Percentiles rank a stretch among this genome's conserved stretches.
These are phyloP conservation scores for Allium cepa DNA, from an alignment of 106 monocot genomes.

Conservation along the genomic window DNA sequence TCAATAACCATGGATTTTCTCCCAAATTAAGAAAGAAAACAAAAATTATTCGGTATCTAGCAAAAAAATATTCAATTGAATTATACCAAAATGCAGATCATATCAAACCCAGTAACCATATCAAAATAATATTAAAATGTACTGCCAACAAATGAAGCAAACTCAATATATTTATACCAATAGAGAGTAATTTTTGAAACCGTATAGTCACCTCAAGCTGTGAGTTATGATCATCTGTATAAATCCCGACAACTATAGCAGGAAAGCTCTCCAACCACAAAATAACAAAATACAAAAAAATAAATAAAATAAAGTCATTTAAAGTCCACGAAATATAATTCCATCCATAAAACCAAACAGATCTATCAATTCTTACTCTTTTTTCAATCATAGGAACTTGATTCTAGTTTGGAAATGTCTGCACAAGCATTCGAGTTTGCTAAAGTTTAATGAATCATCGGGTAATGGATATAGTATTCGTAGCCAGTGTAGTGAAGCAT, in stretches of 20 bases:
- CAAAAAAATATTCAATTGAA: too few species aligned
- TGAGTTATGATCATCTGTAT: constrained; percentile 26
- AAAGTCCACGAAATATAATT: too few species aligned
- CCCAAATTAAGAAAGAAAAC: too few species aligned
- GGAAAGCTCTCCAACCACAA: constrained; percentile 48
- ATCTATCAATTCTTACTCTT: constrained; percentile 28
- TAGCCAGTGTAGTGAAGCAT: too few species aligned
- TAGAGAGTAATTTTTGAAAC: constrained; percentile 61
- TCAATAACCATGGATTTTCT: too few species aligned
- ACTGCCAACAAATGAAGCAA: too few species aligned
- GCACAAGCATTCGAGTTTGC: constrained; percentile 34
- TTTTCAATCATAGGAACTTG: constrained; percentile 26
- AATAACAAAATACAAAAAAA: not conserved
- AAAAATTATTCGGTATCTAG: too few species aligned
- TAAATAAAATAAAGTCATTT: not conserved
- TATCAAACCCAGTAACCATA: too few species aligned
- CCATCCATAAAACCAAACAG: not conserved
- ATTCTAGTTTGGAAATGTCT: constrained; percentile 14
- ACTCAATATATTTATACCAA: constrained; percentile 18
- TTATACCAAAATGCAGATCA: too few species aligned
- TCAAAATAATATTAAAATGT: too few species aligned
- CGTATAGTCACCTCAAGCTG: constrained; percentile 59
- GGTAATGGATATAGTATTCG: too few species aligned
- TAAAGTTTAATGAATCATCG: too few species aligned
- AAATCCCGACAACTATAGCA: constrained; percentile 52